Conservation (phyloP, 495 filamentous ascomycete species). For the Lepraria neglecta region DNA sequence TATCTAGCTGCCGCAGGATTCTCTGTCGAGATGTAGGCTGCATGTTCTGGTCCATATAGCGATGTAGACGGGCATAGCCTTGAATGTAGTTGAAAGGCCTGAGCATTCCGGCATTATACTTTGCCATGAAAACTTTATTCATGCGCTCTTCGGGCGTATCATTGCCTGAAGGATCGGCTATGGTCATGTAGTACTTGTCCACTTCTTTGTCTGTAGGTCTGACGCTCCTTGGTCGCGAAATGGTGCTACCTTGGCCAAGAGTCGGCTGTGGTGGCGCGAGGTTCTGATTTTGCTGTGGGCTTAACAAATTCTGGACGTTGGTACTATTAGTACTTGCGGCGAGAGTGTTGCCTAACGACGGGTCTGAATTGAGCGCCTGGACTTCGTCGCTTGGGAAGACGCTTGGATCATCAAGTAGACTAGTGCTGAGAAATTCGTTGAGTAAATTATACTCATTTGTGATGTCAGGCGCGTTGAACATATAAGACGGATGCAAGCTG, state of each 20-base stretch:
- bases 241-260: constrained; percentile 47
- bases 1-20: constrained; percentile 82
- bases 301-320: constrained; percentile 35
- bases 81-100: constrained; percentile 98
- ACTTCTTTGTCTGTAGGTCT: constrained; percentile 72
- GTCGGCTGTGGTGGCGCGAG: constrained; percentile 38
- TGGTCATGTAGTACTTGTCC: constrained; percentile 91
- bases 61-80: constrained; percentile 80
- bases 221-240: constrained; percentile 52
- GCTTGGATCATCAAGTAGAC: constrained; percentile 71
- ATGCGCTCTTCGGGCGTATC: constrained; percentile 90
- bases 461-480: constrained; percentile 91
- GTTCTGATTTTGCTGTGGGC: constrained; percentile 33
- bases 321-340: constrained; percentile 33
- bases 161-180: constrained; percentile 87
- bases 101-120: constrained; percentile 88
- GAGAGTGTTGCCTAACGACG: constrained; percentile 48
- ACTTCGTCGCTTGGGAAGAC: constrained; percentile 58
- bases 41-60: constrained; percentile 86
- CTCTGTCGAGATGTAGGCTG: constrained; percentile 70
- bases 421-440: constrained; percentile 89
- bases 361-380: constrained; percentile 50
- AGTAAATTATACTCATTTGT: constrained; percentile 93
- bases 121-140: constrained; percentile 89
- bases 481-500: constrained; percentile 85